phyloP scores from a whole-genome alignment of 352 stramenopile species.

The Phytophthora ohioensis region DNA sequence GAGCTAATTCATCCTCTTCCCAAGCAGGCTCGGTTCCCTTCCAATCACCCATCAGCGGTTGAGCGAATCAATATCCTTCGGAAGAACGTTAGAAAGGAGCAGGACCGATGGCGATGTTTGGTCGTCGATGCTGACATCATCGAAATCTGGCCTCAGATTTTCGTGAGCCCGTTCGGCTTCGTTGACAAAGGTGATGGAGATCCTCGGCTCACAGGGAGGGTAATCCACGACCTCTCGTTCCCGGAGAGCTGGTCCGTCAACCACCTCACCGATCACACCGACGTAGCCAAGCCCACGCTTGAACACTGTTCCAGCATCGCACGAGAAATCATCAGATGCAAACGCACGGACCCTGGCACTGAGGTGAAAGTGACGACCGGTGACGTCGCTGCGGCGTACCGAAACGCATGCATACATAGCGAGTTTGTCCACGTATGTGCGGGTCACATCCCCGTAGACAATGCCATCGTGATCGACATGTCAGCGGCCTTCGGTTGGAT shows the following conservation, averaged over 20 bases:
- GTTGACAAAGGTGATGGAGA: background rate
- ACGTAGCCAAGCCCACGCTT: background rate
- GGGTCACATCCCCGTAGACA: background rate
- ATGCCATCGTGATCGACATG: constrained; percentile 29
- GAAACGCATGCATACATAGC: constrained; percentile 16
- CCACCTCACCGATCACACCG: background rate
- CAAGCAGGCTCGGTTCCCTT: background rate
- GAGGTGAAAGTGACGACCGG: constrained; percentile 11
- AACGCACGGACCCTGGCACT: background rate
- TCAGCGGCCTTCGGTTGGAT: constrained; percentile 27
- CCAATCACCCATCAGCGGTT: background rate
- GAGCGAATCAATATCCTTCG: background rate
- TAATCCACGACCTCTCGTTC: constrained; percentile 3
- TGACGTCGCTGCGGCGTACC: constrained; percentile 24
- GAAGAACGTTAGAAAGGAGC: constrained; percentile 6
- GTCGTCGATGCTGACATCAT: constrained; percentile 6
- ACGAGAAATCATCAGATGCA: background rate
- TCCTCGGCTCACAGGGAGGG: background rate
- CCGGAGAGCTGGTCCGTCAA: background rate
- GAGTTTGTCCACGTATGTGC: constrained; percentile 4
- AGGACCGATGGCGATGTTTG: background rate
- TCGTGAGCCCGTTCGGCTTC: constrained; percentile 12
- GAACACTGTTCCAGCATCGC: constrained; percentile 10
- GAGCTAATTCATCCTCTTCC: background rate
- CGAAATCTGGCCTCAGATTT: constrained; percentile 16